Evolutionary conservation across 345 rosid genomes (phyloP).

Genomic region (Orychophragmus violaceus): DNA sequence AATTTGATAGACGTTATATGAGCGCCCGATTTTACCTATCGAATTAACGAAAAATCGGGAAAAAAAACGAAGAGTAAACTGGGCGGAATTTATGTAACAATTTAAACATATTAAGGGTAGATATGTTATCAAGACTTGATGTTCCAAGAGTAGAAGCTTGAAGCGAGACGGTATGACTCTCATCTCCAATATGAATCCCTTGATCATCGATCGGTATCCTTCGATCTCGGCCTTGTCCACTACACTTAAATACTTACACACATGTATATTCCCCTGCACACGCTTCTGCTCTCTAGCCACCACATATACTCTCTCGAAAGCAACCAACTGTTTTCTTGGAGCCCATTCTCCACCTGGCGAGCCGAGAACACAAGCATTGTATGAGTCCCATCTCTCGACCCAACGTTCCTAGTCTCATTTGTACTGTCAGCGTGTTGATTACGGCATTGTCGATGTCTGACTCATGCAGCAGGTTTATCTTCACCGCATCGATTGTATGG

Average conservation of each 20-base stretch:
- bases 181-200: conserved; percentile 58
- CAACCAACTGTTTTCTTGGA: conserved; percentile 66
- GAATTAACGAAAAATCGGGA: no score
- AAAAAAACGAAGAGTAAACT: no score
- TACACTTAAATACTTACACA: conserved; percentile 78
- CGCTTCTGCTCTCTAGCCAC: conserved; percentile 43
- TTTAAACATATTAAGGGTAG: no score
- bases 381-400: conserved; percentile 59
- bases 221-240: conserved; percentile 72
- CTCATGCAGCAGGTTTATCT: conserved; percentile 42
- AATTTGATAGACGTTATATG: no score
- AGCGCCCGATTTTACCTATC: no score
- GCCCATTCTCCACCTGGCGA: conserved; percentile 67
- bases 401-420: conserved; percentile 86
- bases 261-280: conserved; percentile 59
- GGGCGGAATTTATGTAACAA: no score
- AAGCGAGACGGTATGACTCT: conserved; percentile 56
- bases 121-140: conserved; percentile 46
- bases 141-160: conserved; percentile 46
- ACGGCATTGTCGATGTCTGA: conserved; percentile 58
- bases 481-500: conserved; percentile 48
- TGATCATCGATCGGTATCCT: conserved; percentile 83
- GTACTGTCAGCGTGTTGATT: conserved; percentile 57
- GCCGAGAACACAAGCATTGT: conserved; percentile 61
- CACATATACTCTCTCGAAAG: conserved; percentile 57